Evolutionary conservation across 2,329 filamentous ascomycete genomes (phyloP), one percentile per base, ranked within the genome.

Genomic region (Cercospora beticola): DNA sequence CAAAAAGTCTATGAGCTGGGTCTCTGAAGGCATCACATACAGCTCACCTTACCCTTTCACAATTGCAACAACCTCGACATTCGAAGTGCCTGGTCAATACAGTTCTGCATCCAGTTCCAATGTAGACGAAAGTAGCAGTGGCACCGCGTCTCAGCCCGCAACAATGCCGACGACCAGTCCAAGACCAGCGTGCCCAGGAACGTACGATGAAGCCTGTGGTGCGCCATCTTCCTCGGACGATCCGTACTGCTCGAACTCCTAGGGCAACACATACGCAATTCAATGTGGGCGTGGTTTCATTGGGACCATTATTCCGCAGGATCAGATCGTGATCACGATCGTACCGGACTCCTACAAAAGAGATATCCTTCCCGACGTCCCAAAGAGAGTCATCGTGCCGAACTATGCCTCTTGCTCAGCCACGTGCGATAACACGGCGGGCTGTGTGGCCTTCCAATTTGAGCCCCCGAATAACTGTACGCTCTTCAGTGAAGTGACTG

Each of bases 361-460:
- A 40, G 62, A 64, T 18, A 14, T 43, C n/a, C 8, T 56, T 14
- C 40, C 56, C 14, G 18, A 21, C 8, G 18, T 70, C 40, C 12
- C 64, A 23, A 65, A 71, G 60, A 66, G 69, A 46, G 58, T 69
- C 23, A 23, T 64, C 5, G 67, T 66, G 9, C 62, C 60, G n/a
- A 66, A 71, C n/a, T 63, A 73, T 28, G 64, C 65, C 3, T 33
- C 69, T 6, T 75, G 74, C 57, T 64, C 68, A 30, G 64, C 63
- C 1, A 66, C 72, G 8, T 79, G 77, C 62, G 72, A 75, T 28
- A 56, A 49, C 14, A 76, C 72, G 5, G 59, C 69, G 5, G 64
- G 70, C 4, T 79, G 77, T 58, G 74, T 75, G 6, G 76, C 73
- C 1, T 69, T 75, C 56, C 76, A 77, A 46, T 78, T 75, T 62